phyloP scores from a whole-genome alignment of 2,329 filamentous ascomycete genomes.

The Endoconidiophora polonica region DNA sequence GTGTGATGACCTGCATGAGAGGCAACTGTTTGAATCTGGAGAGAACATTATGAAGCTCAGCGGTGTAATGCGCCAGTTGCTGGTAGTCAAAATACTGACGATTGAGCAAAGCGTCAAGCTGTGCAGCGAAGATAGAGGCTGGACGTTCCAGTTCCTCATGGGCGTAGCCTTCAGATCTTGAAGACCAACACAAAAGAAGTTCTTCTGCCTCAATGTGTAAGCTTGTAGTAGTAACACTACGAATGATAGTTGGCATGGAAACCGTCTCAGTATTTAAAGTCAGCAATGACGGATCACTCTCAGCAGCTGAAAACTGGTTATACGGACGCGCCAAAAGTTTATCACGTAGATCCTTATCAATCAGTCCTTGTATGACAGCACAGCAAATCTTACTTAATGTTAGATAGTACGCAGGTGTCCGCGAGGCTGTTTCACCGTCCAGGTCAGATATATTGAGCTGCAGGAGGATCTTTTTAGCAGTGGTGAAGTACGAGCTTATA shows the following conservation, averaged over 20 bases:
- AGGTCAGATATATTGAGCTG: slow-evolving; percentile 7
- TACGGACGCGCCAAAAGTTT: slow-evolving; percentile 4
- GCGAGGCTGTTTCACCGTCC: neutral
- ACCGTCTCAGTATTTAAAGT: neutral
- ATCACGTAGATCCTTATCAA: neutral
- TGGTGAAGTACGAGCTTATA: slow-evolving; percentile 11
- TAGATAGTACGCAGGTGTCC: neutral
- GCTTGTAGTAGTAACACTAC: slow-evolving; percentile 4
- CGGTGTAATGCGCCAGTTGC: neutral
- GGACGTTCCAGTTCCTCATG: slow-evolving; percentile 2
- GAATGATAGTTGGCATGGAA: neutral
- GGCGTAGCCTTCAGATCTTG: slow-evolving; percentile 4
- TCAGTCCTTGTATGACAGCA: slow-evolving; percentile 10
- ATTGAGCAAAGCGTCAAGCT: slow-evolving; percentile 3
- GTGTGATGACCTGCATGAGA: slow-evolving; percentile 7
- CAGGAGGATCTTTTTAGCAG: slow-evolving; percentile 7
- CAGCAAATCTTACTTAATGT: slow-evolving; percentile 11
- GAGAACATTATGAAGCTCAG: slow-evolving; percentile 1
- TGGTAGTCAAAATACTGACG: neutral
- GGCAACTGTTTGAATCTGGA: slow-evolving; percentile 12
- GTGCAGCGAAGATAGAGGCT: neutral
- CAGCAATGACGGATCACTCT: neutral
- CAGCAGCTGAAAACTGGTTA: slow-evolving; percentile 1
- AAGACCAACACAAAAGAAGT: slow-evolving; percentile 7
- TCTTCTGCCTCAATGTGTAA: slow-evolving; percentile 8